Evolutionary conservation across 2,329 filamentous ascomycete species (phyloP).

Genomic region (Fusarium begoniae): DNA sequence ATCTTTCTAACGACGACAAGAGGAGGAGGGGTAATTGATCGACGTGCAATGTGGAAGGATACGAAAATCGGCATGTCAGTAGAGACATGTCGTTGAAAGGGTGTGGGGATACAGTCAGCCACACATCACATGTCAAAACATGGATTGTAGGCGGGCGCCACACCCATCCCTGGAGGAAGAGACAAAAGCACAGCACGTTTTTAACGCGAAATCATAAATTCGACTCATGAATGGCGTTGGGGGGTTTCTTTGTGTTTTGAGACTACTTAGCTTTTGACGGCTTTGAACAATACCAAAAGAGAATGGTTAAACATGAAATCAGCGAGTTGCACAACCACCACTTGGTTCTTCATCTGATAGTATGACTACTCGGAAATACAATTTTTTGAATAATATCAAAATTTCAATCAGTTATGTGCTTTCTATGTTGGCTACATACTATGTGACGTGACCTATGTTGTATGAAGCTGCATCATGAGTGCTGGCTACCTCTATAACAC

Average conservation of each 20-base stretch:
- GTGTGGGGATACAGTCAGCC: conserved; percentile 26
- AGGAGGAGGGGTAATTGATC: conserved; percentile 30
- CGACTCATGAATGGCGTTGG: conserved; percentile 42
- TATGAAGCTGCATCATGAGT: background rate
- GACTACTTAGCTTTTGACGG: conserved; percentile 24
- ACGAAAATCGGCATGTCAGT: conserved; percentile 12
- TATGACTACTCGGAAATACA: conserved; percentile 21
- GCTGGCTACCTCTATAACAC: background rate
- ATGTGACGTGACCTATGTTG: background rate
- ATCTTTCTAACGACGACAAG: conserved; percentile 23
- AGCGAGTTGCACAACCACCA: background rate
- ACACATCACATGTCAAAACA: conserved; percentile 34
- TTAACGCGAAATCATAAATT: conserved; percentile 36
- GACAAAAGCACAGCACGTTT: conserved; percentile 26
- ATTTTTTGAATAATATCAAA: conserved; percentile 17
- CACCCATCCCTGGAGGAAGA: conserved; percentile 1
- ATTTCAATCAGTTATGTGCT: background rate
- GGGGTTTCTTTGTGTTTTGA: conserved; percentile 34
- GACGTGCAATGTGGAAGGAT: conserved; percentile 21
- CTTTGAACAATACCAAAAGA: conserved; percentile 30
- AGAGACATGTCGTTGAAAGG: conserved; percentile 26
- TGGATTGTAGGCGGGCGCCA: background rate
- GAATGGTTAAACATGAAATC: conserved; percentile 16
- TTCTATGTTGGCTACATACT: background rate
- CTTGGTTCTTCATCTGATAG: background rate